Evolutionary conservation across 2,329 filamentous ascomycete species (phyloP), one percentile per base, ranked within the genome.

Genomic region (Colletotrichum sp.): DNA sequence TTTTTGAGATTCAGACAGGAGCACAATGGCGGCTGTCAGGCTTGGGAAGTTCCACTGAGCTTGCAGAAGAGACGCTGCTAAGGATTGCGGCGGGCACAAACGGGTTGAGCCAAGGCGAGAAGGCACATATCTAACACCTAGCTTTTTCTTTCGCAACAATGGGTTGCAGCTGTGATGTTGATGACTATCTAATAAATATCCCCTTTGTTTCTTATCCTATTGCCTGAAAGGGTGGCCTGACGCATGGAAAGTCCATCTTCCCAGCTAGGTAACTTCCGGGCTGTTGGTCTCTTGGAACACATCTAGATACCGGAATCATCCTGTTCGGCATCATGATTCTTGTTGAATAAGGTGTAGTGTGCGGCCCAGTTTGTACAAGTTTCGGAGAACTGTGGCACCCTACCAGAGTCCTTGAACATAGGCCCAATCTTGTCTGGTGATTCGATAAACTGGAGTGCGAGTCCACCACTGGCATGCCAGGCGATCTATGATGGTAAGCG

Each of bases 11-110:
- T 5, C 81, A 81, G n/a, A 81, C 80, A 19, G 81, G 80, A 11
- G 84, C 84, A 25, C 82, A 84, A 77, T 86, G 83, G 80, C 78
- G 84, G 39, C 71, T 85, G 13, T 81, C 81, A 66, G 85, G 85
- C 4, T 68, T 83, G 9, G 83, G 83, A 8, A 78, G 77, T 1
- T 82, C 80, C 55, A 68, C 79, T 16, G 79, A 80, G 39, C 77
- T 85, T 66, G 84, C 83, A 1, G 71, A 73, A 34, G 84, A 81
- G 71, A 85, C 83, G 29, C 67, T 85, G 34, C 70, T 84, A 52
- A 79, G 83, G 39, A 79, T 83, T 27, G 80, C 80, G 1, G 75
- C 55, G 1, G 80, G 79, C 5, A 79, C 79, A 29, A 75, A 74
- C 6, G 73, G 75, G 70, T 64, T 84, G 69, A 82, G 80, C 25